A percentile compares a stretch with the other conserved stretches of the same genome.
These are phyloP conservation scores for Fusarium pseudoanthophilum DNA, from an alignment of 2,329 filamentous ascomycete species.

Conservation along the genomic window DNA sequence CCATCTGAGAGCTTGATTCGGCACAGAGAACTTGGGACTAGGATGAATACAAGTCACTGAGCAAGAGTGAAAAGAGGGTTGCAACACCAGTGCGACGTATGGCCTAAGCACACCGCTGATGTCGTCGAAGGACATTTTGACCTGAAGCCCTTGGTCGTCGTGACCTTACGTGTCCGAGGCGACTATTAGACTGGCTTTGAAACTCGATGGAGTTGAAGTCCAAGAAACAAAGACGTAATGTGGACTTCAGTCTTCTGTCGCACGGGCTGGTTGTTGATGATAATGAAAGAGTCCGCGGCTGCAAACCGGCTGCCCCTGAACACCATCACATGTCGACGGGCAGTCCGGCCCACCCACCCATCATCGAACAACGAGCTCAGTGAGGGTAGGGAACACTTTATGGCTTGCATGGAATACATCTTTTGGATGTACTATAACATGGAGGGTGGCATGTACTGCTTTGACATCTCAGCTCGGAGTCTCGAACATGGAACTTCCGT, in stretches of 20 bases:
- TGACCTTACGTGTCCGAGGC: too few relatives aligned
- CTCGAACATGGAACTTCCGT: background rate
- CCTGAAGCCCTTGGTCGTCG: accelerated
- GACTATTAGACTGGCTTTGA: too few relatives aligned
- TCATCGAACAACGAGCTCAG: background rate
- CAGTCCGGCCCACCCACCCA: background rate
- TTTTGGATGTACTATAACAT: too few relatives aligned
- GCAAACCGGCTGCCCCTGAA: background rate
- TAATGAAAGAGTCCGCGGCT: background rate
- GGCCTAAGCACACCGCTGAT: too few relatives aligned
- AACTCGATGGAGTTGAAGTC: accelerated
- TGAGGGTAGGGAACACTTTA: background rate
- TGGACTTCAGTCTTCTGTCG: accelerated
- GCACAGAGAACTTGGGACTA: too few relatives aligned
- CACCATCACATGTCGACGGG: background rate
- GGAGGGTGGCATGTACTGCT: background rate
- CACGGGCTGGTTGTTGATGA: accelerated
- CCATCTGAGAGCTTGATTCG: background rate
- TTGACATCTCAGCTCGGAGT: background rate
- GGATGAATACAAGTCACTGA: background rate
- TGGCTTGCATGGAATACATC: background rate
- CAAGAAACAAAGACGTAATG: accelerated
- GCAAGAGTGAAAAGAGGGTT: too few relatives aligned
- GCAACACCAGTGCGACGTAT: too few relatives aligned
- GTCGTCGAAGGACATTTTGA: accelerated